Percentiles rank a stretch among this genome's conserved stretches.
Evolutionary conservation across 129 eudicot species (phyloP).

Genomic region (Pseudognaphalium luteoalbum): DNA sequence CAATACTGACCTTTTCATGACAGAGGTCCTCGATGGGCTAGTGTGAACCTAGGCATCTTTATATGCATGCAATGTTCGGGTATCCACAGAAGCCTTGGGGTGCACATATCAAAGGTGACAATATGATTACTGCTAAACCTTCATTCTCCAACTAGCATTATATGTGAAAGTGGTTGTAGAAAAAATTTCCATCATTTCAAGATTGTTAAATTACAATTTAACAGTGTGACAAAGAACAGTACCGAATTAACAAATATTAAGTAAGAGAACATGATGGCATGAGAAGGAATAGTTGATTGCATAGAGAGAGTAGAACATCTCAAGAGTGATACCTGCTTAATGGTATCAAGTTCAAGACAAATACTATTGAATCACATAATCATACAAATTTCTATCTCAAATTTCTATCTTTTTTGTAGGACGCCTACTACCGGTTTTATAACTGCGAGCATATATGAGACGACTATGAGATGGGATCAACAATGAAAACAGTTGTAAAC

Average conservation of each 20-base stretch:
- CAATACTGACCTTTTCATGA: slow-evolving; percentile 16
- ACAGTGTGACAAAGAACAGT: background rate
- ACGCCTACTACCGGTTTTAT: too few species aligned
- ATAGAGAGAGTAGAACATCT: slow-evolving; percentile 14
- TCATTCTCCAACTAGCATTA: slow-evolving; percentile 14
- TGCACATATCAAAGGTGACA: slow-evolving; percentile 91
- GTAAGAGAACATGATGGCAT: background rate
- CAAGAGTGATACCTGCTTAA: background rate
- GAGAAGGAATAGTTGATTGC: background rate
- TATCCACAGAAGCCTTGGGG: slow-evolving; percentile 97
- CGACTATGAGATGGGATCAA: too few species aligned
- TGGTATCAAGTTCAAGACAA: too few species aligned
- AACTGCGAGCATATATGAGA: too few species aligned
- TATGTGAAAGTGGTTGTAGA: slow-evolving; percentile 23
- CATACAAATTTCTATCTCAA: too few species aligned
- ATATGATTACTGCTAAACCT: slow-evolving; percentile 13
- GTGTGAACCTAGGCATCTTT: slow-evolving; percentile 92
- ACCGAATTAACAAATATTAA: background rate
- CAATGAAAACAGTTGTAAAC: too few species aligned
- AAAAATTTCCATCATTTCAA: background rate
- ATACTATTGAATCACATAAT: too few species aligned
- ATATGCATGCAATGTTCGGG: slow-evolving; percentile 99
- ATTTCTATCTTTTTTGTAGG: too few species aligned
- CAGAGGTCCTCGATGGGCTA: slow-evolving; percentile 99
- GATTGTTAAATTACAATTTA: background rate